Evolutionary conservation across 2,329 filamentous ascomycete species (phyloP).

Genomic region (Cladosporium sp.): DNA sequence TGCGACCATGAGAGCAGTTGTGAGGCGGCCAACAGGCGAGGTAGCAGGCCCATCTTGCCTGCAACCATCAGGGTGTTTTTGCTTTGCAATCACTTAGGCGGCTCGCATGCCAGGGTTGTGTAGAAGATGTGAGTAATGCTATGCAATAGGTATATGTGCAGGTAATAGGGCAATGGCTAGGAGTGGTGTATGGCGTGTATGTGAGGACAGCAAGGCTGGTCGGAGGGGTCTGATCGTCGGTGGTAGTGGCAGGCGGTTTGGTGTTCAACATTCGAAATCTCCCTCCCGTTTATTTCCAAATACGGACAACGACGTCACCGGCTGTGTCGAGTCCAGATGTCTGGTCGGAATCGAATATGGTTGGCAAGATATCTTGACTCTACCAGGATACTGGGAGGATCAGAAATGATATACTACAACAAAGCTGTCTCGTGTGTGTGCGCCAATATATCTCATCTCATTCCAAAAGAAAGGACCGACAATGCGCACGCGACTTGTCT

Average conservation of each 20-base stretch:
- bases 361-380: background rate
- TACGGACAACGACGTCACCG: background rate
- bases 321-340: background rate
- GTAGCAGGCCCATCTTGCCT: conserved; percentile 13
- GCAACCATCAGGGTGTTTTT: conserved; percentile 22
- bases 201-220: background rate
- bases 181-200: background rate
- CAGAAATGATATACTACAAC: background rate
- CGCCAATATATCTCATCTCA: background rate
- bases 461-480: background rate
- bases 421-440: background rate
- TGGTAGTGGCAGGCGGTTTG: background rate
- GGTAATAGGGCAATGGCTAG: background rate
- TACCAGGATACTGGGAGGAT: background rate
- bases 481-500: conserved; percentile 9
- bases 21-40: conserved; percentile 13
- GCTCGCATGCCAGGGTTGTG: background rate
- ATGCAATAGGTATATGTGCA: background rate
- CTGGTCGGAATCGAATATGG: background rate
- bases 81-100: background rate
- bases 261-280: conserved; percentile 3
- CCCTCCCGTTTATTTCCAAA: conserved; percentile 1
- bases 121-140: background rate
- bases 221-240: conserved; percentile 9
- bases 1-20: conserved; percentile 3